Base-by-base conservation (phyloP, 805 yeast genomes). In the Candida chauliodis region DNA sequence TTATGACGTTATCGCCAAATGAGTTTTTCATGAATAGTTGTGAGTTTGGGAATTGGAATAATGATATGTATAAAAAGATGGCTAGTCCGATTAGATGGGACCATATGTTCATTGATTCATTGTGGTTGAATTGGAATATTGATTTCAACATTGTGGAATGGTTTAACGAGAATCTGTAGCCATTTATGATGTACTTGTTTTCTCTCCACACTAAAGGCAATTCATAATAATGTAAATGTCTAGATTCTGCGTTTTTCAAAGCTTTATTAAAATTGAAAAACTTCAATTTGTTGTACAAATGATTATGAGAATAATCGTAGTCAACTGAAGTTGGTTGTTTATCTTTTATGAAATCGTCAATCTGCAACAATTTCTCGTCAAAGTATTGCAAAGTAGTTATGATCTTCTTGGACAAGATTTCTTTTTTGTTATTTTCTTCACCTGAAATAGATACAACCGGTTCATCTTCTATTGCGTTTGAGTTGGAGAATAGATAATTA, bases 81-180 rank as follows among this genome's bases (percentile, higher is more conserved):
- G 77, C 21, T 2, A 84, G 75, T 10, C 97, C 98, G 2, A 78
- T 24, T 10, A 87, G 52, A 63, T 91, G 99, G 0, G 96, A 76
- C 98, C 99, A 91, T 40, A 91, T 89, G 61, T 93, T 93, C 55
- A 84, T 75, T 0, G 95, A 76, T 59, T 91, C 99, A 56, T 91
- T 91, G 61, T 93, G 98, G 57, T 49, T 73, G 47, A 66, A 64
- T 34, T 67, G 56, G 53, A 78, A 73, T 13, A 89, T 65, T 34
- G 90, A 77, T 42, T 68, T 59, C 21, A 83, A 37, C 47, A 93
- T 83, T 38, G 75, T 71, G 5, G 52, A 21, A 53, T 83, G 89
- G 28, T 75, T 72, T 41, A 76, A 65, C 44, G 83, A 79, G 61
- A 91, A 93, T 43, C 97, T 69, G 63, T 91, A 93, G 2, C 98